These are phyloP conservation scores for Centella asiatica DNA, from an alignment of 129 eudicot genomes.

Conservation along the genomic window DNA sequence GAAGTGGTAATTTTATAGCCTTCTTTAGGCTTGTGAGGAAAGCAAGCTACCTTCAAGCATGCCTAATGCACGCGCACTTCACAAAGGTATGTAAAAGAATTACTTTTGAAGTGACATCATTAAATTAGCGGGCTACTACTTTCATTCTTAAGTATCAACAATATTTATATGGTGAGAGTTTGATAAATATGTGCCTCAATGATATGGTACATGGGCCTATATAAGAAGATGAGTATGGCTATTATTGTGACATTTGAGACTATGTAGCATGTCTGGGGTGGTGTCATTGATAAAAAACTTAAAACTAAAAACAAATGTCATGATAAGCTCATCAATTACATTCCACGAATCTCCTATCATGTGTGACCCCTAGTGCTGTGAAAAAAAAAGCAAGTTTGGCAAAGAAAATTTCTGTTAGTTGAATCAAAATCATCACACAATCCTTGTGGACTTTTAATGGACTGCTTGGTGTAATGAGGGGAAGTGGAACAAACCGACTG, in stretches of 20 bases:
- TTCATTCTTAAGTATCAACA: not conserved
- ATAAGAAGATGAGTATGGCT: not conserved
- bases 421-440: no score
- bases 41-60: constrained; percentile 90
- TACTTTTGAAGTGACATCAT: not conserved
- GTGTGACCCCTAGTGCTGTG: not conserved
- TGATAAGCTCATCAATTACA: not conserved
- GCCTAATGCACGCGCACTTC: constrained; percentile 98
- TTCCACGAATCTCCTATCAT: not conserved
- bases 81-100: constrained; percentile 51
- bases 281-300: not conserved
- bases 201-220: not conserved
- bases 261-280: not conserved
- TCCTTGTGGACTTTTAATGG: no score
- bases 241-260: not conserved
- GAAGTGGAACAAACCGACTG: no score
- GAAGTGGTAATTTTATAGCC: constrained; percentile 81
- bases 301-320: not conserved
- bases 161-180: not conserved
- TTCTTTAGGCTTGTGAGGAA: constrained; percentile 78
- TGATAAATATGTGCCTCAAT: not conserved
- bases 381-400: not conserved
- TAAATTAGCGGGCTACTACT: not conserved
- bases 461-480: no score
- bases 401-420: no score